These are phyloP conservation scores for Diaporthe longicolla DNA, from an alignment of 2,329 filamentous ascomycete species.

Conservation along the genomic window DNA sequence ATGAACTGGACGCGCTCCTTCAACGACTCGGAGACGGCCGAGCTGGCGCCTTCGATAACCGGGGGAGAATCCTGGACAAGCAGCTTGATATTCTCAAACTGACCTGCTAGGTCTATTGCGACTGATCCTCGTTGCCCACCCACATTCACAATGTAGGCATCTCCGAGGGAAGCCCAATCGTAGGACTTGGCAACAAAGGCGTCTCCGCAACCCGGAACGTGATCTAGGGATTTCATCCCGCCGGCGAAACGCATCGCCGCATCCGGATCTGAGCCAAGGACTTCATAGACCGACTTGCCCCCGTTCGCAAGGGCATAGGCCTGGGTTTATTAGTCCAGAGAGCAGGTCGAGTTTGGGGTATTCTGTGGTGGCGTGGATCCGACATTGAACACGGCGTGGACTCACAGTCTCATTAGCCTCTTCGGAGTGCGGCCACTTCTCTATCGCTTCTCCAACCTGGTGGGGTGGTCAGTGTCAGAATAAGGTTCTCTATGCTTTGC, in stretches of 20 bases:
- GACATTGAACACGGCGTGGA: neutral
- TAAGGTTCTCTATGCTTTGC: neutral
- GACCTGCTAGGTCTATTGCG: neutral
- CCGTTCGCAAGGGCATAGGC: slow-evolving; percentile 9
- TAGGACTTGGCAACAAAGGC: neutral
- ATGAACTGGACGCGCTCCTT: slow-evolving; percentile 14
- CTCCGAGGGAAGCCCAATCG: slow-evolving; percentile 1
- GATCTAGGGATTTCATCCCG: neutral
- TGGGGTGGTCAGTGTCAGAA: neutral
- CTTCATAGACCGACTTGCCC: slow-evolving; percentile 2
- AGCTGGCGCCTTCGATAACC: slow-evolving; percentile 1
- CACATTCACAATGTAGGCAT: neutral
- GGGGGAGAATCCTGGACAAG: neutral
- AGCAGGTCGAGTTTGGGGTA: neutral
- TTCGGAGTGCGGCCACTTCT: slow-evolving; percentile 3
- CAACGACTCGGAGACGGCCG: neutral
- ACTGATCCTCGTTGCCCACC: neutral
- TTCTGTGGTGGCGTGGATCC: too few relatives aligned
- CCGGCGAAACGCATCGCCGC: slow-evolving; percentile 3
- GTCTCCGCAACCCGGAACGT: neutral
- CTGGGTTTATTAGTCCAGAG: neutral
- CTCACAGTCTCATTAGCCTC: slow-evolving; percentile 14
- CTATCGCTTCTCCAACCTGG: neutral
- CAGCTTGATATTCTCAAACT: neutral
- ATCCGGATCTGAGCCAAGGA: neutral